These are phyloP conservation scores for Paxillus involutus DNA, from an alignment of 768 basidiomycete genomes.

Conservation along the genomic window DNA sequence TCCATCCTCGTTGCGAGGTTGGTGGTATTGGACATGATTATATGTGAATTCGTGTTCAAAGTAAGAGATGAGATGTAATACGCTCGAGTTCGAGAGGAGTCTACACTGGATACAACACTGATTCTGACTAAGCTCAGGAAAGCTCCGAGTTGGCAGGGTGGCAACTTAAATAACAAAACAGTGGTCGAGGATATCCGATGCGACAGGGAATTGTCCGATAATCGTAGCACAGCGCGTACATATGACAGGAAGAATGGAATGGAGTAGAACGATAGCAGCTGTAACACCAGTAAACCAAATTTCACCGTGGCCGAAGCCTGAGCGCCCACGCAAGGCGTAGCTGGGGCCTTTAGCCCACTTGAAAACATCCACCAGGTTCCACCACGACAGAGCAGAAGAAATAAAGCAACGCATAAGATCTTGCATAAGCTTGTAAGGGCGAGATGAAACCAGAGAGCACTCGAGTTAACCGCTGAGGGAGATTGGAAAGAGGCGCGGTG, in stretches of 20 bases:
- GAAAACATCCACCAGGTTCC: neutral
- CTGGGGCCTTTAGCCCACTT: neutral
- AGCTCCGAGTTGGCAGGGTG: neutral
- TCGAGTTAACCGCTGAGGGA: neutral
- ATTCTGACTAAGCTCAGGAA: constrained; percentile 22
- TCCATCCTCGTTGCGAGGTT: constrained; percentile 64
- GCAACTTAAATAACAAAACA: no score
- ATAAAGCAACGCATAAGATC: neutral
- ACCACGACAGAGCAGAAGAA: neutral
- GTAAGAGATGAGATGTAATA: constrained; percentile 5
- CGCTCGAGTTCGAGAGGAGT: no score
- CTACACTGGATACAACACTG: neutral
- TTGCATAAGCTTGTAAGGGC: neutral
- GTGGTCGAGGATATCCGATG: neutral
- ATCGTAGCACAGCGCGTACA: neutral
- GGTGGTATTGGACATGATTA: constrained; percentile 36
- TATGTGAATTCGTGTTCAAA: constrained; percentile 4
- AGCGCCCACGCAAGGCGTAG: neutral
- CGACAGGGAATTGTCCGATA: neutral
- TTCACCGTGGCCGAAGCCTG: constrained; percentile 2
- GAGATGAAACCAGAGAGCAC: neutral
- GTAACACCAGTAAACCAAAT: neutral
- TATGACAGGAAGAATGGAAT: neutral
- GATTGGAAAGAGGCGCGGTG: neutral
- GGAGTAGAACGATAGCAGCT: neutral